Base-by-base conservation (phyloP, 306 rosid genomes). In the Vicia sativa region DNA sequence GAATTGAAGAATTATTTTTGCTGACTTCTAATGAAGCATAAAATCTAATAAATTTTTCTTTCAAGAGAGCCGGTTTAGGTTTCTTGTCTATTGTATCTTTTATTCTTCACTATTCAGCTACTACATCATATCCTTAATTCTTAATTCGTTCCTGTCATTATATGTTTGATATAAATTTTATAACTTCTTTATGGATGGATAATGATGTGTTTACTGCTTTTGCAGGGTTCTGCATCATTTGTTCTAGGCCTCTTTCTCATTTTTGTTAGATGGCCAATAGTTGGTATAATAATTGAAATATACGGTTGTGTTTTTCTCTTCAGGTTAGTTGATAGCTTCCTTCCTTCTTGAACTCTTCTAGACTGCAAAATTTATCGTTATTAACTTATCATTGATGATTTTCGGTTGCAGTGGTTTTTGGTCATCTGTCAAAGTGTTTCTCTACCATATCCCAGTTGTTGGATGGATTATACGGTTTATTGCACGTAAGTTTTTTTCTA, bases 171-270 rank as follows among this genome's bases (percentile, higher is more conserved):
- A 31, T 21, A 3, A 59, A 10, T 7, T 71, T 31, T 54, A 49
- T n/a, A 23, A 60, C 19, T 41, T 39, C 49, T 61, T 7, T 42
- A 41, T 6, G 34, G 56, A 42, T 29, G 35, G 42, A 68, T 8
- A 42, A 42, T 18, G 11, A 68, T 42, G 46, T 59, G 14, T 64
- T n/a, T n/a, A n/a, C n/a, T n/a, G n/a, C n/a, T 74, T 76, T 53
- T 82, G 84, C 89, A 92, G 96, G 98, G 98, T 53, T 72, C 98
- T 77, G 89, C 76, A 7, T 79, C 98, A 57, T 92, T 92, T 90
- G 69, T 87, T 82, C 74, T 90, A 2, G 98, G 98, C 72, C 93
- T 92, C 48, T 86, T 92, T 76, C 80, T 92, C 79, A 84, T 92
- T 74, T 90, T 92, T 15, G 93, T 90, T 71, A 88, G 98, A 82